Conservation (phyloP, 148 eudicot species). For the Beta vulgaris region DNA sequence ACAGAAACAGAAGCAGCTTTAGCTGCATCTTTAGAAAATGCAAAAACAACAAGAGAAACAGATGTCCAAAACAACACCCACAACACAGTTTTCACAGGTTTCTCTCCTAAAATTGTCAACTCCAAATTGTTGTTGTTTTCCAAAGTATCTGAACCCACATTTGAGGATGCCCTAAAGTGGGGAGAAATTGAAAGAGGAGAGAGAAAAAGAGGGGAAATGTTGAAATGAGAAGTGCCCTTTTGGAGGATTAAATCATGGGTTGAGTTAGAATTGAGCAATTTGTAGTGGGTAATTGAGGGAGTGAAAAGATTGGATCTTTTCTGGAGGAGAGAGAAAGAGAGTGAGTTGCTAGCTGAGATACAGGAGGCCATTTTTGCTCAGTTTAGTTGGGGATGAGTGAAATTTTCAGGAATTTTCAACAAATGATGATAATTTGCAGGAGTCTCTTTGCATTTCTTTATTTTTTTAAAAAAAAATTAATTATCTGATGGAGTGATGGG, state of each 20-base stretch:
- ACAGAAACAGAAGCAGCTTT: conserved; percentile 43
- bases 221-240: conserved; percentile 15
- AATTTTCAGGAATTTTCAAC: conserved; percentile 12
- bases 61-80: conserved; percentile 88
- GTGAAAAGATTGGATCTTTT: conserved; percentile 20
- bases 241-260: conserved; percentile 21
- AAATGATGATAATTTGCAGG: no score
- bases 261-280: conserved; percentile 13
- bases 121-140: conserved; percentile 3
- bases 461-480: no score
- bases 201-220: conserved; percentile 14
- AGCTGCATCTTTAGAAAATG: conserved; percentile 70
- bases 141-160: conserved; percentile 12
- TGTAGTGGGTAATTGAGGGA: conserved; percentile 2
- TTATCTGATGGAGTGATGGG: no score
- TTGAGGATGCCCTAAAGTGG: conserved; percentile 30
- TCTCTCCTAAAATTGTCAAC: conserved; percentile 22
- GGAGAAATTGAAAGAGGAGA: background rate
- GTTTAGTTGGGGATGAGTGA: background rate
- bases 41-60: conserved; percentile 64
- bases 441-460: no score
- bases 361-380: conserved; percentile 9
- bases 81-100: conserved; percentile 60
- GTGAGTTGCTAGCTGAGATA: conserved; percentile 2
- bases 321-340: conserved; percentile 15